These are phyloP conservation scores for Beauveria varroae DNA, from an alignment of 2,329 filamentous ascomycete genomes.

Conservation along the genomic window DNA sequence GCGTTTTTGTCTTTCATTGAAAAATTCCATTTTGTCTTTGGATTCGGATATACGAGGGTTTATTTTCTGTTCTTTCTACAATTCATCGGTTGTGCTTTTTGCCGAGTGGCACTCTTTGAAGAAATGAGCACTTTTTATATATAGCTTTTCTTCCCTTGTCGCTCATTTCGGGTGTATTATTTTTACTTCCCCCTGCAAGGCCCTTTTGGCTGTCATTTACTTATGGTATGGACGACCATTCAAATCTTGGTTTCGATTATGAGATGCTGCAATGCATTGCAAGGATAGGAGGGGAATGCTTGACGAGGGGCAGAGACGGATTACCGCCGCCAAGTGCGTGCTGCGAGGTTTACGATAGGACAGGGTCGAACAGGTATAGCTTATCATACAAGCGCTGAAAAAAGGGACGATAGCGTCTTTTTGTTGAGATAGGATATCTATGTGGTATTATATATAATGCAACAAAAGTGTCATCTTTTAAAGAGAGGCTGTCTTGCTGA, in stretches of 20 bases:
- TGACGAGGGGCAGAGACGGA: neutral
- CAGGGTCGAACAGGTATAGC: neutral
- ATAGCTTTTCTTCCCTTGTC: neutral
- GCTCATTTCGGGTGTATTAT: constrained; percentile 5
- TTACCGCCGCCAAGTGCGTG: neutral
- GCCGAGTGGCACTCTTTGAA: neutral
- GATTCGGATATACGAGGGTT: neutral
- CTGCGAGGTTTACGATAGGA: neutral
- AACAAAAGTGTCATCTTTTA: neutral
- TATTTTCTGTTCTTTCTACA: neutral
- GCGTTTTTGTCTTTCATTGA: constrained; percentile 3
- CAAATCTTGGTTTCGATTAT: neutral
- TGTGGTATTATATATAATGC: neutral
- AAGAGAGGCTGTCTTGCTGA: neutral
- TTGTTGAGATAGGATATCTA: neutral
- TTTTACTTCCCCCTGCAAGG: neutral
- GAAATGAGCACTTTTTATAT: neutral
- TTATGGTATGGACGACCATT: neutral
- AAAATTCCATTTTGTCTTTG: neutral
- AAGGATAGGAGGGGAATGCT: neutral
- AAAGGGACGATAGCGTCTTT: neutral
- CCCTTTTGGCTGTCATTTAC: neutral
- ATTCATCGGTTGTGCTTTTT: neutral
- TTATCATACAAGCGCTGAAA: neutral
- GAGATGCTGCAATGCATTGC: neutral